Conservation (phyloP, 768 basidiomycete species). For the Boletus reticuloceps region DNA sequence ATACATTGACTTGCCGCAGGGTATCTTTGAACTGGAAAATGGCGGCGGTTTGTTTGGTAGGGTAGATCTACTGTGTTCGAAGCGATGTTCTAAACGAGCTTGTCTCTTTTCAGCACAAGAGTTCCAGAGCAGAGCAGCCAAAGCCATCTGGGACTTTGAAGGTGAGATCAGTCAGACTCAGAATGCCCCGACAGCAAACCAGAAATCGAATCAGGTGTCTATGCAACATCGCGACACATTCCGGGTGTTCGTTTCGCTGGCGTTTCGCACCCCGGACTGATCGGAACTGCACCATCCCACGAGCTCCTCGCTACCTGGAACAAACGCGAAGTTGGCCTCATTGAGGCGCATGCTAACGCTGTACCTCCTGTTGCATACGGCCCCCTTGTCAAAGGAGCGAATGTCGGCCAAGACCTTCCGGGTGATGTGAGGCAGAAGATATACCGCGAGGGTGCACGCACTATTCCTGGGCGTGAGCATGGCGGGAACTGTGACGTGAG, state of each 20-base stretch:
- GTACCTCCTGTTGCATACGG: constrained; percentile 67
- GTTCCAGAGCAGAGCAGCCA: constrained; percentile 68
- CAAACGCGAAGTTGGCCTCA: constrained; percentile 63
- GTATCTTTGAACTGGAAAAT: constrained; percentile 72
- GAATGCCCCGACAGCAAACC: background rate
- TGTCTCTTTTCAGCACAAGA: constrained; percentile 45
- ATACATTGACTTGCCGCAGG: constrained; percentile 35
- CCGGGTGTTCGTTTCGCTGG: constrained; percentile 80
- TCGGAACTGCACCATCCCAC: constrained; percentile 73
- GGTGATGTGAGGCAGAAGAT: constrained; percentile 51
- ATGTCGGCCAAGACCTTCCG: constrained; percentile 66
- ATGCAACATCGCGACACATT: constrained; percentile 72
- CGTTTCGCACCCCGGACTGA: constrained; percentile 71
- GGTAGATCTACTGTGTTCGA: background rate
- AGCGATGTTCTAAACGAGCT: background rate
- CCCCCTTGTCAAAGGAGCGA: constrained; percentile 56
- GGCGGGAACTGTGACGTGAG: constrained; percentile 75
- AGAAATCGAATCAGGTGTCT: constrained; percentile 45
- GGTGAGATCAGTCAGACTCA: constrained; percentile 32
- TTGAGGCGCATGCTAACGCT: constrained; percentile 47
- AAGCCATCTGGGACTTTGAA: constrained; percentile 81
- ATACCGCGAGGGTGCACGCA: constrained; percentile 64
- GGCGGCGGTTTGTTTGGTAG: constrained; percentile 70
- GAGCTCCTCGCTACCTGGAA: constrained; percentile 77
- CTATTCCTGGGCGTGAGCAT: constrained; percentile 75